Percentiles rank a stretch among this genome's conserved stretches.
Conservation (phyloP, 108 stramenopile genomes). For the Cyclotella cryptica region DNA sequence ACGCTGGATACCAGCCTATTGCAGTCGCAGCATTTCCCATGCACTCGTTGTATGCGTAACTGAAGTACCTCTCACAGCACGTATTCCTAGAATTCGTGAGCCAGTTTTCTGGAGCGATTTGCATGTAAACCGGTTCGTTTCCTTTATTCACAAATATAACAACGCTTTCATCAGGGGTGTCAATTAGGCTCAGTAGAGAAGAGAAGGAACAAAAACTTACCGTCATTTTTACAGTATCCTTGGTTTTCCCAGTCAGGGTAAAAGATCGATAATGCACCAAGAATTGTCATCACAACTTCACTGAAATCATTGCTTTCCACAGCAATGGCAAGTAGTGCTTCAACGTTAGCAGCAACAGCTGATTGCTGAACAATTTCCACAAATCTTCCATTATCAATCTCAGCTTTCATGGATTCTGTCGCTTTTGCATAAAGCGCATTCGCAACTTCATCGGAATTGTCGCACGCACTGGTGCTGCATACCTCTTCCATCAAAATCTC, state of each 20-base stretch:
- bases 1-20: slow-evolving; percentile 21
- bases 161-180: not conserved
- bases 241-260: slow-evolving; percentile 23
- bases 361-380: not conserved
- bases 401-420: slow-evolving; percentile 8
- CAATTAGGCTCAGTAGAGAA: not conserved
- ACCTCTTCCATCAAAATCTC: slow-evolving; percentile 26
- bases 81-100: not conserved
- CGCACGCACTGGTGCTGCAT: slow-evolving; percentile 2
- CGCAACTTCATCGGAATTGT: slow-evolving; percentile 13
- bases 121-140: slow-evolving; percentile 25
- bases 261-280: slow-evolving; percentile 6
- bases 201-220: not conserved
- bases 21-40: slow-evolving; percentile 10
- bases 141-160: not conserved
- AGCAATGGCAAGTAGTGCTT: slow-evolving; percentile 16
- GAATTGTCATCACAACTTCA: not conserved
- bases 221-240: slow-evolving; percentile 26
- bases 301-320: slow-evolving; percentile 18
- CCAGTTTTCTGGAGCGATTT: not conserved
- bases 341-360: not conserved
- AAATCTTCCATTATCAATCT: slow-evolving; percentile 23
- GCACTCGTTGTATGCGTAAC: slow-evolving; percentile 26
- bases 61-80: slow-evolving; percentile 16
- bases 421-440: slow-evolving; percentile 15